Evolutionary conservation across 1,139 yeast genomes (phyloP), one percentile per base, ranked within the genome.

Genomic region (Hyphopichia pseudoburtonii): DNA sequence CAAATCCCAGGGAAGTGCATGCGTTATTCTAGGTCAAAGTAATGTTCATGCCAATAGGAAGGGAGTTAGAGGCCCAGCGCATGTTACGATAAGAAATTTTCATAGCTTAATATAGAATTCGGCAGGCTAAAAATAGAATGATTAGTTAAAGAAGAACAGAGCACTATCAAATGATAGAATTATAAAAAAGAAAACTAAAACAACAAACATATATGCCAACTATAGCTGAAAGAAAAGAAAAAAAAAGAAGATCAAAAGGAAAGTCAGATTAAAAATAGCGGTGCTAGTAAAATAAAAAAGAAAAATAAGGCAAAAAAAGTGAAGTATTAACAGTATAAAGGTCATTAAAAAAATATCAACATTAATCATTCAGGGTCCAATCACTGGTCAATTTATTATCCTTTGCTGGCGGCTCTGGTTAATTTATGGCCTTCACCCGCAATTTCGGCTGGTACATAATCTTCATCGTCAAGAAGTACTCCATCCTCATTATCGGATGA

Each of bases 331-430:
- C 14, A 27, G 10, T 5, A 26, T n/a, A 27, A 19, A 27, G 11
- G 29, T 27, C 29, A 27, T 27, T 27, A 27, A 27, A 27, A 21
- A n/a, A n/a, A 16, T 27, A 27, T 27, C 29, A 27, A 27, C 29
- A 27, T 27, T 27, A 27, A 27, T 27, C 29, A 27, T 27, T 26
- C 15, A 16, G 30, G n/a, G 5, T 7, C 10, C 5, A 28, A 21
- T 7, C 10, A 21, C 7, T 7, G 23, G 7, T 21, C 11, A 17
- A 15, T n/a, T 14, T 9, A 33, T 38, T 48, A 62, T 40, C 73
- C 63, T 49, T 68, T 63, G 47, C 75, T 70, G 32, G 72, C 69
- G 21, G 73, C 65, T 43, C 76, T 52, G 18, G 73, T 67, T 36
- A 70, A 62, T 42, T 52, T 51, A 41, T 57, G 59, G 15, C 50